Evolutionary conservation across 2,329 filamentous ascomycete genomes (phyloP).

Genomic region (Emergomyces orientalis): DNA sequence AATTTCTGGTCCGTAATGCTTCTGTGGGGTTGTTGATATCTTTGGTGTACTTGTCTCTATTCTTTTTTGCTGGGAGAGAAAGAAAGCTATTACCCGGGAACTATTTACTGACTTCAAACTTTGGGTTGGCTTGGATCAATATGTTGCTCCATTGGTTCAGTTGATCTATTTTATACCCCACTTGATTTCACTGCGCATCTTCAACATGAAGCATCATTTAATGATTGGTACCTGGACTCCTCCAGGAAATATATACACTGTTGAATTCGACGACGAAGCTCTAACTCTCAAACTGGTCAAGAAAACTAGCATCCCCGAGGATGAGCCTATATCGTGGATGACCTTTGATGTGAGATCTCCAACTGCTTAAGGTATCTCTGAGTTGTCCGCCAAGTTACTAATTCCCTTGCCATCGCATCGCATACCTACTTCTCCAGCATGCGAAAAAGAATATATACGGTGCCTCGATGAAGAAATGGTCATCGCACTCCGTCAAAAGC

Average conservation of each 20-base stretch:
- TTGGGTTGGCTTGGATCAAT: too few species aligned
- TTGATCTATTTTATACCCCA: not conserved
- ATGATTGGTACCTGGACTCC: constrained; percentile 91
- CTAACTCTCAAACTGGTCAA: constrained; percentile 66
- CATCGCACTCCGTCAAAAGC: constrained; percentile 65
- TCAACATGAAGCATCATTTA: constrained; percentile 71
- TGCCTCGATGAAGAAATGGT: constrained; percentile 89
- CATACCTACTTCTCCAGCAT: constrained; percentile 46
- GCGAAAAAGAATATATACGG: constrained; percentile 77
- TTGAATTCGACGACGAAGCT: constrained; percentile 76
- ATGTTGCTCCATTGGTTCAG: not conserved
- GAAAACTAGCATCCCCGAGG: constrained; percentile 67
- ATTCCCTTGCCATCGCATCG: not conserved
- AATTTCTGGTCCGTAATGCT: not conserved
- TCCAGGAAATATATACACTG: constrained; percentile 80
- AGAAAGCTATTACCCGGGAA: too few species aligned
- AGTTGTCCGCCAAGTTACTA: not conserved
- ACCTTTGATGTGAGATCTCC: constrained; percentile 63
- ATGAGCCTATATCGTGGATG: constrained; percentile 92
- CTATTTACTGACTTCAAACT: not conserved
- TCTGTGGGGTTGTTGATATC: not conserved
- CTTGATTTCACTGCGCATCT: not conserved
- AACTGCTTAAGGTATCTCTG: constrained; percentile 5
- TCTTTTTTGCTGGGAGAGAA: not conserved
- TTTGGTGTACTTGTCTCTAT: too few species aligned